Base-by-base conservation (phyloP, 257 asterid species). In the Echium plantagineum region DNA sequence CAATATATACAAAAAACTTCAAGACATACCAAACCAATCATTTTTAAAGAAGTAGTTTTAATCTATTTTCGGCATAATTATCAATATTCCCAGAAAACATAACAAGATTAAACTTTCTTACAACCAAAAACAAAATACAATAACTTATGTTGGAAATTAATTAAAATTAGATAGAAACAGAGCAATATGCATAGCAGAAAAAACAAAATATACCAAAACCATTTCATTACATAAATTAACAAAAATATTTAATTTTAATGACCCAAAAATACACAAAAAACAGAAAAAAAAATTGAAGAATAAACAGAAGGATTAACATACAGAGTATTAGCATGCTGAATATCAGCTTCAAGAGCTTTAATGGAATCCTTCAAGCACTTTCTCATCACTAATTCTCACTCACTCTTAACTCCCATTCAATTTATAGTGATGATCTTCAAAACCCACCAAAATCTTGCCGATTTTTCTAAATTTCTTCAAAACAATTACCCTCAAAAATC, bases 301-400 rank as follows among this genome's bases (percentile, higher is more conserved):
- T 19, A 52, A 17, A 52, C 55, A n/a, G 49, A 21, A 30, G 12
- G 13, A 35, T 35, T 55, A 63, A 71, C 77, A 60, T 49, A 75
- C 80, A 75, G 63, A 57, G 76, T 75, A 62, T 75, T 75, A 16
- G 80, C 80, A 58, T 75, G 76, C 67, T 75, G 80, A 64, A 75
- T 75, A 68, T 75, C 77, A 61, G 80, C 80, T 71, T 75, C 80
- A 46, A 75, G 80, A 63, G 57, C 66, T 67, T 75, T 75, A n/a
- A 75, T 71, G 61, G 80, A 75, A 64, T 75, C 80, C 66, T 71
- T 75, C 13, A 64, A 75, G 0, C 77, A 71, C 65, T 67, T 75
- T 65, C 69, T 60, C 80, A 71, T 63, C 72, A 64, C 77, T 58
- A 7, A 80, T 72, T 77, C 82, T 85, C 91, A 77, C 49, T 42